Evolutionary conservation across 2,329 filamentous ascomycete species (phyloP).

Genomic region (Penicillium sp.): DNA sequence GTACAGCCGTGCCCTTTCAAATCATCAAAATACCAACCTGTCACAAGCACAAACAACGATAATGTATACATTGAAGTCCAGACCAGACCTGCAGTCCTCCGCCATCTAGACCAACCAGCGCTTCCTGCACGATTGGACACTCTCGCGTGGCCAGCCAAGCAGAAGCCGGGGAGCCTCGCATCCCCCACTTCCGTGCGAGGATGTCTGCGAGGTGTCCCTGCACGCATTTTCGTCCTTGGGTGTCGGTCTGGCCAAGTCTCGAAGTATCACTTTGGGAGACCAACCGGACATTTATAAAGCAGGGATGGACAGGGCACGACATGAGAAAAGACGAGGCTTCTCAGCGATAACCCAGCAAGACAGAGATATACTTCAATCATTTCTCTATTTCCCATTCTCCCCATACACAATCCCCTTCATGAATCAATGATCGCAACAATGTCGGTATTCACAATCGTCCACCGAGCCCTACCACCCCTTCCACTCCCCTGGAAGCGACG

Average conservation of each 20-base stretch:
- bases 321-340: background rate
- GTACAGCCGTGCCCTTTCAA: background rate
- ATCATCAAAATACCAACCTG: background rate
- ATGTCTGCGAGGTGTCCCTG: constrained; percentile 18
- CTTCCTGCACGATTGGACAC: constrained; percentile 12
- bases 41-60: background rate
- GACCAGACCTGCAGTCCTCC: constrained; percentile 21
- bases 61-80: constrained; percentile 17
- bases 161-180: constrained; percentile 16
- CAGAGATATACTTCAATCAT: background rate
- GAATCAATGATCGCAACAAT: constrained; percentile 10
- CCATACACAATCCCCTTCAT: background rate
- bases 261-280: constrained; percentile 8
- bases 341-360: background rate
- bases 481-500: constrained; percentile 19
- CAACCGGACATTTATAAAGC: constrained; percentile 8
- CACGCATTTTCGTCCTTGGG: constrained; percentile 20
- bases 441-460: constrained; percentile 22
- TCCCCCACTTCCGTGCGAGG: constrained; percentile 22
- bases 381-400: background rate
- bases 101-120: constrained; percentile 17
- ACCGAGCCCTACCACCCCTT: constrained; percentile 22
- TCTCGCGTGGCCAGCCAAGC: constrained; percentile 24
- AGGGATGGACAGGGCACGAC: background rate
- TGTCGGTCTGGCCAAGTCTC: constrained; percentile 8